Percentiles rank a stretch among this genome's conserved stretches.
phyloP scores from a whole-genome alignment of 768 basidiomycete species.

The Pisolithus tinctorius region DNA sequence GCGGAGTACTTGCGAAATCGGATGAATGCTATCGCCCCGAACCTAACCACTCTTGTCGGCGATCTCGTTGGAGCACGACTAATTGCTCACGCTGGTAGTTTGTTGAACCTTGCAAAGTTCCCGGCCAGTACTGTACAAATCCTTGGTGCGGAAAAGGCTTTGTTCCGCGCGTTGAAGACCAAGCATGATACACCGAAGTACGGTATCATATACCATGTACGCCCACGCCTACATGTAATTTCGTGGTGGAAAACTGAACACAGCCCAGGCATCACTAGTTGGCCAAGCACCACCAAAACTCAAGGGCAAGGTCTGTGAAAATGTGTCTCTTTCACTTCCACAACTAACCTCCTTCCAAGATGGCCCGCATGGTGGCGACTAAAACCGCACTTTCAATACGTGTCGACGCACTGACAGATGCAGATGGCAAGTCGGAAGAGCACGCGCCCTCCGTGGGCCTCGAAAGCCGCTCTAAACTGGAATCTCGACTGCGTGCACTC shows the following conservation, averaged over 20 bases:
- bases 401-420: slow-evolving; percentile 92
- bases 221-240: slow-evolving; percentile 17
- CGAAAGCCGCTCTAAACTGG: slow-evolving; percentile 91
- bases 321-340: background rate
- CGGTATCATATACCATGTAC: slow-evolving; percentile 95
- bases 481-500: slow-evolving; percentile 84
- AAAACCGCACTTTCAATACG: slow-evolving; percentile 97
- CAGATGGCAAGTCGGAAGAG: slow-evolving; percentile 82
- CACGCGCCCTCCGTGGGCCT: slow-evolving; percentile 83
- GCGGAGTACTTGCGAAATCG: slow-evolving; percentile 96
- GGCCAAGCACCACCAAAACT: slow-evolving; percentile 97
- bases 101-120: slow-evolving; percentile 67
- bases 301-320: slow-evolving; percentile 77
- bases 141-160: slow-evolving; percentile 69
- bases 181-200: slow-evolving; percentile 98
- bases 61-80: slow-evolving; percentile 72
- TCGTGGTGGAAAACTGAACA: slow-evolving; percentile 5
- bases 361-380: slow-evolving; percentile 99
- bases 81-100: slow-evolving; percentile 68
- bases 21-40: slow-evolving; percentile 97
- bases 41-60: slow-evolving; percentile 80
- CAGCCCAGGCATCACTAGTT: slow-evolving; percentile 76
- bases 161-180: slow-evolving; percentile 71
- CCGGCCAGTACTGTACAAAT: slow-evolving; percentile 77
- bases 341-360: slow-evolving; percentile 36